phyloP scores from a whole-genome alignment of 257 asterid species.

The Fraxinus pennsylvanica region DNA sequence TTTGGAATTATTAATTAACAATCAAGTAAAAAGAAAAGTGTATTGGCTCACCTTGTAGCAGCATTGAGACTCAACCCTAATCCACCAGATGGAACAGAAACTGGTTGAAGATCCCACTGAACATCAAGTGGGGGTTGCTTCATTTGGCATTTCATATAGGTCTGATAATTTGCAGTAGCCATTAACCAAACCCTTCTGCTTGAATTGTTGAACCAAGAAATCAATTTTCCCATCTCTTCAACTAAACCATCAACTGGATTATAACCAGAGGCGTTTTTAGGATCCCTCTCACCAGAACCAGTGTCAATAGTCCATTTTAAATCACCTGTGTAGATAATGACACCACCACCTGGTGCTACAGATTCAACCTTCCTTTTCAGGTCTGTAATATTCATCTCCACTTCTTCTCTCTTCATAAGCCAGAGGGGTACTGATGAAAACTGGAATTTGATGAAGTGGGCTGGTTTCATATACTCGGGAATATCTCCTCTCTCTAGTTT shows the following conservation, averaged over 20 bases:
- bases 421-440: constrained; percentile 55
- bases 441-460: constrained; percentile 52
- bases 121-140: constrained; percentile 69
- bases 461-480: constrained; percentile 52
- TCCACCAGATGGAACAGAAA: constrained; percentile 65
- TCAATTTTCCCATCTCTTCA: constrained; percentile 56
- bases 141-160: constrained; percentile 66
- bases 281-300: constrained; percentile 6
- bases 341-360: constrained; percentile 41
- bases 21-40: not conserved
- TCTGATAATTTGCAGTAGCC: constrained; percentile 69
- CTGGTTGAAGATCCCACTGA: constrained; percentile 68
- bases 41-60: constrained; percentile 46
- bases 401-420: constrained; percentile 67
- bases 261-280: constrained; percentile 22
- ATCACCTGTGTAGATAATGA: constrained; percentile 64
- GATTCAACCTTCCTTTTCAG: constrained; percentile 66
- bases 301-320: constrained; percentile 62
- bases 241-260: constrained; percentile 61
- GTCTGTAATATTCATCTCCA: constrained; percentile 55
- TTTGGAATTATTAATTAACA: not conserved
- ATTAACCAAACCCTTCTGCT: constrained; percentile 63
- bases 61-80: constrained; percentile 63
- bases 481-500: constrained; percentile 56
- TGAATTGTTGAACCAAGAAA: constrained; percentile 36